Conservation (phyloP, 768 basidiomycete genomes). For the Termitomyces sp. region DNA sequence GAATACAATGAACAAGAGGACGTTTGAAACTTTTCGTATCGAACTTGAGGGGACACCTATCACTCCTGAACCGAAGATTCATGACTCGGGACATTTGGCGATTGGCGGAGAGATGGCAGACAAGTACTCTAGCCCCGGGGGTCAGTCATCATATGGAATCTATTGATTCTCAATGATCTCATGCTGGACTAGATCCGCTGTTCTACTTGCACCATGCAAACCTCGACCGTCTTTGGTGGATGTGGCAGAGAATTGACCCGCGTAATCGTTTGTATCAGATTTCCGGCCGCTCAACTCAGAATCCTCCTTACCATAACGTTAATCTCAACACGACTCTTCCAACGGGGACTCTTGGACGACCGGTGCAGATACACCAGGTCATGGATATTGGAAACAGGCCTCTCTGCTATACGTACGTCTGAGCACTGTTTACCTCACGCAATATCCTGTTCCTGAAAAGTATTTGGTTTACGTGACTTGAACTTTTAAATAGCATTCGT, state of each 20-base stretch:
- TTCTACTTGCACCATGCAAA: conserved; percentile 39
- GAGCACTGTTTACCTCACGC: background rate
- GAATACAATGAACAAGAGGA: no score
- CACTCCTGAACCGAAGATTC: conserved; percentile 22
- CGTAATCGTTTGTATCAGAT: conserved; percentile 26
- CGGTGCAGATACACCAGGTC: background rate
- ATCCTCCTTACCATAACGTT: conserved; percentile 26
- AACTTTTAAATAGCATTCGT: no score
- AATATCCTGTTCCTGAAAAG: no score
- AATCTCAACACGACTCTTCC: conserved; percentile 27
- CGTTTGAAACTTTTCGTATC: no score
- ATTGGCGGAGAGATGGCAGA: conserved; percentile 34
- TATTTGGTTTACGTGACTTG: no score
- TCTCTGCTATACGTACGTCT: conserved; percentile 3
- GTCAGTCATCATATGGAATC: conserved; percentile 15
- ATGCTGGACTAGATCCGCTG: conserved; percentile 27
- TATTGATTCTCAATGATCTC: background rate
- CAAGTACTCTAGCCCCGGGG: conserved; percentile 35
- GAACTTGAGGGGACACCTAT: no score
- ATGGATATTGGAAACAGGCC: conserved; percentile 1
- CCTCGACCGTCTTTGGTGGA: conserved; percentile 39
- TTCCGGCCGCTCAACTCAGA: conserved; percentile 26
- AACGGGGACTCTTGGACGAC: background rate
- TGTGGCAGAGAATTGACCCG: conserved; percentile 28
- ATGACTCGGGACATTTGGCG: conserved; percentile 31